Base-by-base conservation (phyloP, 2,329 filamentous ascomycete genomes). In the Aspergillus neoniger region DNA sequence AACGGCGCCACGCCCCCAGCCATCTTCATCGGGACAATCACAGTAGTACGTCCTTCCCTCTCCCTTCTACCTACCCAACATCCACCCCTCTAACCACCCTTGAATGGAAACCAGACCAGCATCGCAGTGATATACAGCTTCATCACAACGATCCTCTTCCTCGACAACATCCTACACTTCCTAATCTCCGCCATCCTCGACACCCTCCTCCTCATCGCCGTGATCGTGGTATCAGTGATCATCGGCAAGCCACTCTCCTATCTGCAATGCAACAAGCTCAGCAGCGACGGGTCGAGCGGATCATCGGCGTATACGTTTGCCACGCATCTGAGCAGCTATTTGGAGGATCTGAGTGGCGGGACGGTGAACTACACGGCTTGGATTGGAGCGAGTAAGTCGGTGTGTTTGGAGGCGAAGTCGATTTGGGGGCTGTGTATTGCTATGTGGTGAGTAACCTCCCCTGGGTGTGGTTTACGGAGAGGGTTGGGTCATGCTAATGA, bases 351-450 rank as follows among this genome's bases (percentile, higher is more conserved):
- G 53, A 81, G 80, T 15, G 79, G 79, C n/a, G 79, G 79, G 6
- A 80, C 74, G 43, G 71, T 87, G 58, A 77, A 80, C 19, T 79
- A 86, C 61, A 70, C 71, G 14, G 76, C 80, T 59, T 88, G 85
- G 84, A 84, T 86, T 48, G 85, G 84, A n/a, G 81, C 83, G 8
- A 86, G 81, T 12, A 84, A 82, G 72, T 71, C 84, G 17, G 90
- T 90, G 58, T 97, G 93, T 80, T 87, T 88, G 70, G 88, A 95
- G 80, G 87, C 92, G 75, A 96, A 96, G 83, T 86, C 90, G 15
- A 86, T 95, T 66, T 96, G 92, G 93, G 92, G 92, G 1, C 77
- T 96, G 62, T 86, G 87, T 74, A 93, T 96, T 75, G 88, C 88
- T 4, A 83, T 96, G 53, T 92, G 84, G 84, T 86, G 72, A 72